These are phyloP conservation scores for Sclerotinia trifoliorum DNA, from an alignment of 2,329 filamentous ascomycete species.

Conservation along the genomic window DNA sequence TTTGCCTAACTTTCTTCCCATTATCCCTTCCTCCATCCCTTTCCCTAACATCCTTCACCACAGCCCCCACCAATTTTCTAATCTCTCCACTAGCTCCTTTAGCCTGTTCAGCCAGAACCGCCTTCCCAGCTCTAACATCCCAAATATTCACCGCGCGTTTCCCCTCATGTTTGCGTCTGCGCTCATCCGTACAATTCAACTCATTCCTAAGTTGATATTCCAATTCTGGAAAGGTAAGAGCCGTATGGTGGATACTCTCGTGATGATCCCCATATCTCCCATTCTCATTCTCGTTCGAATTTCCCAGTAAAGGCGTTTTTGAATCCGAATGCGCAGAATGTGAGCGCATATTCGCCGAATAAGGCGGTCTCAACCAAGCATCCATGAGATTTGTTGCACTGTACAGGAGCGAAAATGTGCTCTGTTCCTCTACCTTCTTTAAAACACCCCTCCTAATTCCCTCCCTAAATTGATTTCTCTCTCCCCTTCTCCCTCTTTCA, in stretches of 20 bases:
- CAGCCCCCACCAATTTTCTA: conserved; percentile 4
- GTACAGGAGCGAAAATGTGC: conserved; percentile 1
- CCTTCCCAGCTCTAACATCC: conserved; percentile 15
- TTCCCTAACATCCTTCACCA: conserved; percentile 13
- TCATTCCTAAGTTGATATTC: conserved; percentile 12
- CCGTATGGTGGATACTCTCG: neutral
- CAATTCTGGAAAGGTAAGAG: conserved; percentile 8
- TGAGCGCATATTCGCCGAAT: neutral
- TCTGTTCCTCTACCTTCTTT: neutral
- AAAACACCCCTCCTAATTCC: conserved; percentile 7
- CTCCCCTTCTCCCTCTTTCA: neutral
- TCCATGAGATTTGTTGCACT: conserved; percentile 13
- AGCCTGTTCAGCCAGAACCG: conserved; percentile 7
- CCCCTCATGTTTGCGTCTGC: conserved; percentile 16
- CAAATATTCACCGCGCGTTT: conserved; percentile 17
- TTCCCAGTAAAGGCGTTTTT: neutral
- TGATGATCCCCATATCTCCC: neutral
- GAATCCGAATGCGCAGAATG: conserved; percentile 2
- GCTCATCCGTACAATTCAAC: conserved; percentile 11
- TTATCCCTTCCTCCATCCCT: neutral
- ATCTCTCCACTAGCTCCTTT: conserved; percentile 14
- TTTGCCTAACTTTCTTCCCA: neutral
- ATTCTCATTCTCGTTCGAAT: neutral
- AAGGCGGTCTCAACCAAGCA: conserved; percentile 9
- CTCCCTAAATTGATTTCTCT: conserved; percentile 11